These are phyloP conservation scores for Agrocybe chaxingu DNA, from an alignment of 768 basidiomycete genomes.

Conservation along the genomic window DNA sequence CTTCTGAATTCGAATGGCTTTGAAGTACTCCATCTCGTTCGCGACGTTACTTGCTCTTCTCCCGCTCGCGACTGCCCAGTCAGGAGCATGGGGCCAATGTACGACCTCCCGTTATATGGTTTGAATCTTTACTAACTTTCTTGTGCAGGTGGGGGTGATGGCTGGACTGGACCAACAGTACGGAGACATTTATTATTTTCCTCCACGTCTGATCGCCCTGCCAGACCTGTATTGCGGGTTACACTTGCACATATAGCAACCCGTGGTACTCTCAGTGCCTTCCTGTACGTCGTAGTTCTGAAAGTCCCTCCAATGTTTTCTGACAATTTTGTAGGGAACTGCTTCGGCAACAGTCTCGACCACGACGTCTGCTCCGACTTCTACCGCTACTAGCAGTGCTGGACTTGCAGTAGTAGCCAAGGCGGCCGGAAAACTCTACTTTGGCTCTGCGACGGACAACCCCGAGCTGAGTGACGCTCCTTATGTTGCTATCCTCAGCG, in stretches of 20 bases:
- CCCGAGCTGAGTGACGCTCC: slow-evolving; percentile 37
- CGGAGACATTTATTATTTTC: not conserved
- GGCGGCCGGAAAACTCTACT: slow-evolving; percentile 45
- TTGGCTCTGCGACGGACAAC: slow-evolving; percentile 49
- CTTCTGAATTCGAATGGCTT: no score
- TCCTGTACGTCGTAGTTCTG: slow-evolving; percentile 16
- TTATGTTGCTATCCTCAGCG: slow-evolving; percentile 35
- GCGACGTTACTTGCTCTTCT: slow-evolving; percentile 12
- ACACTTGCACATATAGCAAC: slow-evolving; percentile 34
- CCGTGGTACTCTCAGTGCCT: slow-evolving; percentile 45
- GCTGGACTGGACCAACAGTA: slow-evolving; percentile 29
- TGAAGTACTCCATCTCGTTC: not conserved
- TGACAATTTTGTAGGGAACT: not conserved
- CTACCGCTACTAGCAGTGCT: not conserved
- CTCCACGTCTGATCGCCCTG: not conserved
- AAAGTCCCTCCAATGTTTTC: not conserved
- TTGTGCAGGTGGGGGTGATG: slow-evolving; percentile 17
- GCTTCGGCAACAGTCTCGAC: slow-evolving; percentile 1
- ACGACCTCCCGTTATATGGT: not conserved
- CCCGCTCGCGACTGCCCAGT: slow-evolving; percentile 15
- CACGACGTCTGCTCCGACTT: slow-evolving; percentile 1
- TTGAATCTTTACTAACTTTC: not conserved
- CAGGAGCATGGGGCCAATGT: slow-evolving; percentile 21
- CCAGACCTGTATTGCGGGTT: slow-evolving; percentile 38
- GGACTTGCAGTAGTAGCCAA: slow-evolving; percentile 30